Evolutionary conservation across 163 green algal genomes (phyloP).

Genomic region (Chlorella variabilis): DNA sequence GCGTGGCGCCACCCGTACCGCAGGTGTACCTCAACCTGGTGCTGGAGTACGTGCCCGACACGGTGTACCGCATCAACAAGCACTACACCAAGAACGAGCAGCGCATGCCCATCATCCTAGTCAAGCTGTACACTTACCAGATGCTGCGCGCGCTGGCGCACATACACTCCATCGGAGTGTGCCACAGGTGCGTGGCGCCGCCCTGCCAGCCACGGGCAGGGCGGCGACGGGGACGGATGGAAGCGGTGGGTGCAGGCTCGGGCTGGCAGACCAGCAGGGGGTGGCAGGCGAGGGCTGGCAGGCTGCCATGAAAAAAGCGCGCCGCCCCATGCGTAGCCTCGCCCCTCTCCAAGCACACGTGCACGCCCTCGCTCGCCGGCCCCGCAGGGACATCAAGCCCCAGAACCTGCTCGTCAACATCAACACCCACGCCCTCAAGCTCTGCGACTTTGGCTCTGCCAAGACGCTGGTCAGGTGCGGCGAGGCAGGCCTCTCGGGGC

Average conservation of each 20-base stretch:
- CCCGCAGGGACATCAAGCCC: constrained; percentile 98
- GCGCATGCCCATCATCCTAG: constrained; percentile 93
- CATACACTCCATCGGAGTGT: constrained; percentile 95
- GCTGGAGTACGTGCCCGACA: constrained; percentile 98
- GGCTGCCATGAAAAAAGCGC: no score
- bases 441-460: constrained; percentile 98
- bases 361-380: no score
- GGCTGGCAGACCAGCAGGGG: no score
- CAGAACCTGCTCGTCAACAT: constrained; percentile 98
- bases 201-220: not conserved
- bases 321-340: no score
- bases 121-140: constrained; percentile 99
- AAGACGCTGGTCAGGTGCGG: constrained; percentile 97
- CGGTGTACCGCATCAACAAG: constrained; percentile 97
- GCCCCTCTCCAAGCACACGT: no score
- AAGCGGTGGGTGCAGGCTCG: no score
- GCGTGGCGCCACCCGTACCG: no score
- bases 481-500: no score
- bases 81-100: constrained; percentile 94
- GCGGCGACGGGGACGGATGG: no score
- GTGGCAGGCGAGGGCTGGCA: no score
- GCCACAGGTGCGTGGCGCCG: constrained; percentile 84
- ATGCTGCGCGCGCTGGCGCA: constrained; percentile 92
- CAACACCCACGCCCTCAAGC: constrained; percentile 94
- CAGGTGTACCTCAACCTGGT: constrained; percentile 98